Evolutionary conservation across 441 rosid species (phyloP), one percentile per base, ranked within the genome.

Genomic region (Corymbia calophylla): DNA sequence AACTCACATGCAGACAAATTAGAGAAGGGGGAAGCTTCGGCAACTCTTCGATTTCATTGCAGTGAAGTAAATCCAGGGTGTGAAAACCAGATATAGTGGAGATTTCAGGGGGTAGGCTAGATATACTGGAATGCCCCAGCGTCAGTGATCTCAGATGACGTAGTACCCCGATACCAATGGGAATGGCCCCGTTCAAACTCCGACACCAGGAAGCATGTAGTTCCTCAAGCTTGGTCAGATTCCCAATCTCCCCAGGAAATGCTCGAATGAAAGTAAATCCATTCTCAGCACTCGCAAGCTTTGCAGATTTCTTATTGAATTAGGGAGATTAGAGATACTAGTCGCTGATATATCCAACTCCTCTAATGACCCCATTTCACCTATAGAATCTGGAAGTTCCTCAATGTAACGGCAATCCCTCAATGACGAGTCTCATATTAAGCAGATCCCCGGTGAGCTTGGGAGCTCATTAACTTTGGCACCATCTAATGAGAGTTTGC

Each of bases 251-350:
- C 8, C 0, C 0, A 53, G 55, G 55, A 53, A 53, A 53, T 53
- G 2, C 8, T 53, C 21, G 8, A 15, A 53, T 5, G 18, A 53
- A 16, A 16, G 55, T 5, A 15, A 16, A 16, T 53, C 21, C 55
- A 16, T 53, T 53, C 55, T 53, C 55, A 53, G 55, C 55, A 53
- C 55, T 53, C 19, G 15, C 21, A 53, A 53, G 4, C 4, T 35
- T 35, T 35, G 39, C 39, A 35, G 39, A 35, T 35, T 35, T 35
- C 7, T 53, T 53, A 53, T 53, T 53, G 55, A 53, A 0, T 53
- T 2, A 0, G 55, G 21, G 19, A 53, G 21, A 5, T 0, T 3
- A 6, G 3, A 53, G 3, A 53, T 6, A 53, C 1, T 0, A 53
- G 56, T 2, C 0, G 3, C 21, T 1, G 56, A 53, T 53, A 53